A percentile compares a stretch with the other conserved stretches of the same genome.
Conservation (phyloP, 176 grass and related monocot species). For the Hsuehochloa calcarea region DNA sequence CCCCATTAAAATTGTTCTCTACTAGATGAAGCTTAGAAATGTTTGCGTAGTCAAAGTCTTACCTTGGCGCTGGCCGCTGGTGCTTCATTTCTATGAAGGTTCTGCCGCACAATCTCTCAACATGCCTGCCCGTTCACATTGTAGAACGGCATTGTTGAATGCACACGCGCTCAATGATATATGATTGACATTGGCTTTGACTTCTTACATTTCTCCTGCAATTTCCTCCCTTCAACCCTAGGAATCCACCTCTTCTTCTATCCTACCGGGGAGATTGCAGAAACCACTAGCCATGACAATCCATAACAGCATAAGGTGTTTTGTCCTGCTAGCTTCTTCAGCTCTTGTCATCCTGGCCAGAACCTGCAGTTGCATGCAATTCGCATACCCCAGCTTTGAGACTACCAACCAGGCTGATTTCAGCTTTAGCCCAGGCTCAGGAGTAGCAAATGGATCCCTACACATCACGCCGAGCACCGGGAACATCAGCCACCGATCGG, state of each 20-base stretch:
- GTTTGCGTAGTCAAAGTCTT: neutral
- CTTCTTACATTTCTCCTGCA: neutral
- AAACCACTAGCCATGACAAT: neutral
- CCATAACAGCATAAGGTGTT: neutral
- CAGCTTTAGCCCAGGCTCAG: conserved; percentile 15
- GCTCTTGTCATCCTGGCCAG: conserved; percentile 10
- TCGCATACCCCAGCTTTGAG: neutral
- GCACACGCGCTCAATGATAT: neutral
- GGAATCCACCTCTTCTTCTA: neutral
- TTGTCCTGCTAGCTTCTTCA: conserved; percentile 4
- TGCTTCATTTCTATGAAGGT: neutral
- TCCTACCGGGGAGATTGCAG: neutral
- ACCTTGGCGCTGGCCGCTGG: neutral
- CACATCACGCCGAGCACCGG: conserved; percentile 44
- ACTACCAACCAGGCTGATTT: conserved; percentile 11
- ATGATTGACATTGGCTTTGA: neutral
- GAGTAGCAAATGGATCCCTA: conserved; percentile 25
- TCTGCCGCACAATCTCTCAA: neutral
- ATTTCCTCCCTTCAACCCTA: neutral
- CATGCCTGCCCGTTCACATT: neutral
- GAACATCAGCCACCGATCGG: conserved; percentile 28
- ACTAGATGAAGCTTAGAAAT: neutral
- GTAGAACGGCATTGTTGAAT: neutral
- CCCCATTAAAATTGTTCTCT: neutral
- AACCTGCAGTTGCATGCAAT: conserved; percentile 5